Conservation (phyloP, 768 basidiomycete genomes). For the Mrakia hoshinonis region DNA sequence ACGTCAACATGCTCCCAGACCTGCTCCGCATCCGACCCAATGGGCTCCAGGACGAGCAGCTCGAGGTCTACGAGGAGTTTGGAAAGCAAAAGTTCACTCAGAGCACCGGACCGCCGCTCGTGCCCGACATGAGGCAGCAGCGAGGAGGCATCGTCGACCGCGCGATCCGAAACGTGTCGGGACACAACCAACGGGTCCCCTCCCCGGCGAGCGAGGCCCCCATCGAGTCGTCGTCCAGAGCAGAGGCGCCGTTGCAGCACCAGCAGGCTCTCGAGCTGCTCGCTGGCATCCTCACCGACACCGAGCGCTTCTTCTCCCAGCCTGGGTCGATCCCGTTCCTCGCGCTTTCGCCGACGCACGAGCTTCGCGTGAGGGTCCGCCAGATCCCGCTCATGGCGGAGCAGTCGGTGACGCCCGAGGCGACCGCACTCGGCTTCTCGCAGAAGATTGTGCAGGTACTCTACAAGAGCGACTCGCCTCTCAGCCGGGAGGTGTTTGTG, state of each 20-base stretch:
- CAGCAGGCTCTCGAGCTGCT: constrained; percentile 81
- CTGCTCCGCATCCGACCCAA: constrained; percentile 72
- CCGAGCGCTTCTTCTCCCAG: constrained; percentile 71
- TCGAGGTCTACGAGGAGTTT: constrained; percentile 92
- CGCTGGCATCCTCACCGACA: constrained; percentile 51
- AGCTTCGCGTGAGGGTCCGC: constrained; percentile 72
- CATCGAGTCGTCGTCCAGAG: not conserved
- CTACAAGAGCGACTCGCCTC: constrained; percentile 75
- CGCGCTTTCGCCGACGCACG: constrained; percentile 68
- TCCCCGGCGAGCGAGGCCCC: constrained; percentile 9
- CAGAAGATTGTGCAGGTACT: constrained; percentile 93
- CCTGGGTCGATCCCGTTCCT: constrained; percentile 63
- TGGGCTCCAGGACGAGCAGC: constrained; percentile 73
- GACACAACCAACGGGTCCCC: constrained; percentile 10
- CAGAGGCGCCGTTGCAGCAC: constrained; percentile 4
- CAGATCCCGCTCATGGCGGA: constrained; percentile 75
- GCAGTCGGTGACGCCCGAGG: constrained; percentile 66
- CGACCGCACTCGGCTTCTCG: constrained; percentile 82
- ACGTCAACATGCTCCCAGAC: constrained; percentile 67
- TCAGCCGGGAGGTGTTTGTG: constrained; percentile 89
- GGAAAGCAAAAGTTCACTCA: constrained; percentile 43
- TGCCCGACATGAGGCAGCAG: constrained; percentile 11
- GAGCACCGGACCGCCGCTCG: constrained; percentile 11
- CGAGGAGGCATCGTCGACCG: constrained; percentile 23
- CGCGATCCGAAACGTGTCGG: constrained; percentile 7